A percentile compares a stretch with the other conserved stretches of the same genome.
phyloP scores from a whole-genome alignment of 2,329 filamentous ascomycete genomes.

The Dissoconium aciculare region DNA sequence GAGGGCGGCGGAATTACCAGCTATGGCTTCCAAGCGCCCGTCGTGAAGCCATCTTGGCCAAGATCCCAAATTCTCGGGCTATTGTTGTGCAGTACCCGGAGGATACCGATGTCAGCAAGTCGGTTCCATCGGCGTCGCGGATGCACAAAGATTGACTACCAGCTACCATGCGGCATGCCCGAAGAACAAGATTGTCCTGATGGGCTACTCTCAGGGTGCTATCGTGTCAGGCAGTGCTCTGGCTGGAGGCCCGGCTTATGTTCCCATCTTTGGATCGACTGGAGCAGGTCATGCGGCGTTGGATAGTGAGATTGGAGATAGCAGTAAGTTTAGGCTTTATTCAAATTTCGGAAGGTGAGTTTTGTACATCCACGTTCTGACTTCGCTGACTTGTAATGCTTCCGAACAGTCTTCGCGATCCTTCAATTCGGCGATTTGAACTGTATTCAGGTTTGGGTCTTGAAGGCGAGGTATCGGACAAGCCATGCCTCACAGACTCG shows the following conservation, averaged over 20 bases:
- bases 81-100: neutral
- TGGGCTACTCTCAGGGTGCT: conserved; percentile 1
- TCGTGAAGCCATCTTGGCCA: neutral
- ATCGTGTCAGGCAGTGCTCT: neutral
- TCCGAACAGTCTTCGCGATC: neutral
- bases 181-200: neutral
- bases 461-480: conserved; percentile 1
- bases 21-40: neutral
- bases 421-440: conserved; percentile 1
- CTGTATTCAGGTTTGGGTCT: neutral
- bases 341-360: too few relatives aligned
- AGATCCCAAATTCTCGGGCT: neutral
- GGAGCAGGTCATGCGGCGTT: neutral
- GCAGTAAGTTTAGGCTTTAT: too few relatives aligned
- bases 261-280: neutral
- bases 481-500: neutral
- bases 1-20: neutral
- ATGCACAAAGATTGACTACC: neutral
- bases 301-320: neutral
- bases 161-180: conserved; percentile 1
- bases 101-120: neutral
- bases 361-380: too few relatives aligned
- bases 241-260: neutral
- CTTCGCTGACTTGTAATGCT: too few relatives aligned
- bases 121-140: neutral